These are phyloP conservation scores for Juncus inflexus DNA, from an alignment of 176 grass and related monocot genomes.

Conservation along the genomic window DNA sequence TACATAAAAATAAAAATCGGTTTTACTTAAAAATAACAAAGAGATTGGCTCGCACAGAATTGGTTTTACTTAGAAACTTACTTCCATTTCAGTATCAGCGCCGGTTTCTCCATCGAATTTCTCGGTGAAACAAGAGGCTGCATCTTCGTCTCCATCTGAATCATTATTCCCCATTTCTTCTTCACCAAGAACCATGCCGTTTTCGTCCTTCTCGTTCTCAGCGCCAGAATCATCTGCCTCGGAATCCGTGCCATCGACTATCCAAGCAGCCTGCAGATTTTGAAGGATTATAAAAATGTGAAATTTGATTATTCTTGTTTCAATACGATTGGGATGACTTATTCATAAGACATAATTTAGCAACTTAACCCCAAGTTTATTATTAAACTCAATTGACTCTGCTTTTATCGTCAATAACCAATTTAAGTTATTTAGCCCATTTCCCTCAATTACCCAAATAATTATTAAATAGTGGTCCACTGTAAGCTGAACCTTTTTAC, in stretches of 20 bases:
- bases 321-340: too few relatives aligned
- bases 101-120: slow-evolving; percentile 73
- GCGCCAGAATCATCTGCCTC: slow-evolving; percentile 52
- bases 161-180: slow-evolving; percentile 42
- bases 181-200: slow-evolving; percentile 77
- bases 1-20: too few relatives aligned
- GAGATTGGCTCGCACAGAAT: too few relatives aligned
- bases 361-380: too few relatives aligned
- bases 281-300: slow-evolving; percentile 3
- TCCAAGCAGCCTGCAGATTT: slow-evolving; percentile 73
- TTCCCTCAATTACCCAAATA: too few relatives aligned
- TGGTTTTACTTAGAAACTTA: slow-evolving; percentile 34
- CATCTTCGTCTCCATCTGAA: slow-evolving; percentile 52
- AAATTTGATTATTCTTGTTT: slow-evolving; percentile 7
- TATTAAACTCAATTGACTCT: too few relatives aligned
- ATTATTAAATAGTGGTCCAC: too few relatives aligned
- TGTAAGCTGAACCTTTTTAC: too few relatives aligned
- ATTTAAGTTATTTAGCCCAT: too few relatives aligned
- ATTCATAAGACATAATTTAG: too few relatives aligned
- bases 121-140: slow-evolving; percentile 41
- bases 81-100: slow-evolving; percentile 81
- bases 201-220: slow-evolving; percentile 40
- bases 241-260: slow-evolving; percentile 69
- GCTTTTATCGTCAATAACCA: too few relatives aligned
- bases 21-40: too few relatives aligned